Evolutionary conservation across 179 eudicot species (phyloP).

Genomic region (Spergularia azorica): DNA sequence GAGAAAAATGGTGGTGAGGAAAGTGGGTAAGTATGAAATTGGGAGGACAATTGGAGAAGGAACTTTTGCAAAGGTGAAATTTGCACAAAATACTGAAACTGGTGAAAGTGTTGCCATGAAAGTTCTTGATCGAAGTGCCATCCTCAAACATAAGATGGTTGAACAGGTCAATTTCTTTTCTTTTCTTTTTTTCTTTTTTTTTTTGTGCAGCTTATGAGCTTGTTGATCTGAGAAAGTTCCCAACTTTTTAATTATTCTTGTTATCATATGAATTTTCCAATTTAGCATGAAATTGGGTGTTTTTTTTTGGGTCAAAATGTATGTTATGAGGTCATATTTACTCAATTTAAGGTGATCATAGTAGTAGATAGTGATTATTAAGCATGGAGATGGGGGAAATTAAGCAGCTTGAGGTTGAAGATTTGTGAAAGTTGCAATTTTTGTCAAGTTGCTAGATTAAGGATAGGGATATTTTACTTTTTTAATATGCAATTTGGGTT

Average conservation of each 20-base stretch:
- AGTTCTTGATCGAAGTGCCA: slow-evolving; percentile 78
- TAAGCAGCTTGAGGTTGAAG: not conserved
- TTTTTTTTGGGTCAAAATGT: not conserved
- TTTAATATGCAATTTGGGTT: too few relatives aligned
- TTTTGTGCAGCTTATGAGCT: not conserved
- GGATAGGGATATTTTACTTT: too few relatives aligned
- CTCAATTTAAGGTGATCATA: not conserved
- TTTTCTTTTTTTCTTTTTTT: not conserved
- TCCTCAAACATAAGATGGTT: slow-evolving; percentile 94
- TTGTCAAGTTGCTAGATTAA: not conserved
- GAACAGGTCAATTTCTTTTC: slow-evolving; percentile 56
- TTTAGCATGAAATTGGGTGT: slow-evolving; percentile 3
- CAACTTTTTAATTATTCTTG: not conserved
- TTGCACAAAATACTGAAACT: slow-evolving; percentile 90
- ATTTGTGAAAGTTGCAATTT: not conserved
- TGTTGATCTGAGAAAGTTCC: slow-evolving; percentile 6
- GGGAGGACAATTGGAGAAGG: slow-evolving; percentile 95
- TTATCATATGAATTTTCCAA: slow-evolving; percentile 11
- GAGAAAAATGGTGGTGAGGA: slow-evolving; percentile 64
- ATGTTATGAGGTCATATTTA: slow-evolving; percentile 10
- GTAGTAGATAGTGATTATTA: not conserved
- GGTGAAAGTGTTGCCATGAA: slow-evolving; percentile 93
- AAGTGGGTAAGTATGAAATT: slow-evolving; percentile 88
- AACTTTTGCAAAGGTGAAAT: slow-evolving; percentile 86
- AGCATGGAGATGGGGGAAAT: not conserved